Evolutionary conservation across 352 stramenopile genomes (phyloP), one percentile per base, ranked within the genome.

Genomic region (Phytophthora hybrid): DNA sequence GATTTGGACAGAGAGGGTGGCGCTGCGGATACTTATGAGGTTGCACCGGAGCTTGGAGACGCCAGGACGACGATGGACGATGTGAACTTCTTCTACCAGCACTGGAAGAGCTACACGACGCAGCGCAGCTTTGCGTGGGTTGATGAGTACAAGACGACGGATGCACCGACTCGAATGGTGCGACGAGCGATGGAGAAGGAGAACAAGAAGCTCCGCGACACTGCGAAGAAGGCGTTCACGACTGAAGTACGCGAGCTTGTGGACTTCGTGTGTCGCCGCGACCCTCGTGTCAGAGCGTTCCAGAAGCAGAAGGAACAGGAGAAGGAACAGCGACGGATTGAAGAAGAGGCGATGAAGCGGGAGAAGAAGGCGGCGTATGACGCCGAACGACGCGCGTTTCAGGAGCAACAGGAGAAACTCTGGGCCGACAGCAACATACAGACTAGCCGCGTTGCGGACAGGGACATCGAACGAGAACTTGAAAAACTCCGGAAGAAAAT

Each of bases 131-230:
- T 97, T 66, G 76, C 81, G 23, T 95, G 87, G 86, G 75, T 93
- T 23, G 89, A 97, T 58, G 84, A 91, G 69, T 97, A 95, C 80
- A 92, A 90, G 62, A 93, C 88, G 54, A 89, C 84, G 32, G 88
- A 97, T 58, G 90, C 86, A 14, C 86, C 90, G 37, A 97, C 79
- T 26, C 84, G 90, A 23, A 71, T 92, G 59, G 85, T 97, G 49
- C 79, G 90, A 19, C 84, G 90, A 39, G 85, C 88, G 4, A 95
- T 95, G 89, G 90, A 97, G 62, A 97, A 97, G 69, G 90, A 95
- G 64, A 97, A 97, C 74, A 93, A 93, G 58, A 95, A 95, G 75
- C 72, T 93, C n/a, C 87, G 90, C 9, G 88, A 97, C 57, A 73
- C 77, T 19, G 90, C 84, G 13, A 91, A 88, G 59, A 94, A 93